A percentile compares a stretch with the other conserved stretches of the same genome.
These are phyloP conservation scores for Eucalyptus polybractea DNA, from an alignment of 345 rosid genomes.

Conservation along the genomic window DNA sequence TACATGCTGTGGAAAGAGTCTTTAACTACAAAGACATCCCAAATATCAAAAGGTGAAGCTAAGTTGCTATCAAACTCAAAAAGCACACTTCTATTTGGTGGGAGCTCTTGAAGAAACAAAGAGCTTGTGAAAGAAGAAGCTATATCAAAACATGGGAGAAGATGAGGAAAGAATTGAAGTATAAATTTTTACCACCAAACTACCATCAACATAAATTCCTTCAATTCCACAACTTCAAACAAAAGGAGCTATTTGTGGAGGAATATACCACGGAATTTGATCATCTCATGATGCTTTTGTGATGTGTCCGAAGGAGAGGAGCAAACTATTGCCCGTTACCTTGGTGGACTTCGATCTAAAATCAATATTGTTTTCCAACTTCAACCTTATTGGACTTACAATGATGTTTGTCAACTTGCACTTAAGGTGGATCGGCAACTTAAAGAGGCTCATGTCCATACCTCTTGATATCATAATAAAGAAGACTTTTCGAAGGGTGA, in stretches of 20 bases:
- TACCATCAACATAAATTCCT: not conserved
- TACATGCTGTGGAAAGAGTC: not conserved
- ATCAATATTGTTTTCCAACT: not conserved
- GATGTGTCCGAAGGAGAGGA: not conserved
- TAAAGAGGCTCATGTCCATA: rapidly evolving
- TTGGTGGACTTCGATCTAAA: not conserved
- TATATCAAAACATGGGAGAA: not conserved
- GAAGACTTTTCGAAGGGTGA: not conserved
- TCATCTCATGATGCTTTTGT: not conserved
- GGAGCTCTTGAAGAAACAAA: not conserved
- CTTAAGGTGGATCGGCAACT: not conserved
- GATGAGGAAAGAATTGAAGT: not conserved
- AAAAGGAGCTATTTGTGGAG: rapidly evolving
- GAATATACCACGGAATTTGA: not conserved
- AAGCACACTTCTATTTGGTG: not conserved
- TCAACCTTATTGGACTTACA: not conserved
- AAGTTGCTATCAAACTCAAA: not conserved
- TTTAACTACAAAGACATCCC: not conserved
- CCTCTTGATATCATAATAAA: rapidly evolving
- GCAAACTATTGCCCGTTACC: not conserved
- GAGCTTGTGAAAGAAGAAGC: not conserved
- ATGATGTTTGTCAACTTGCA: not conserved
- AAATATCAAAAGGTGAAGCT: not conserved
- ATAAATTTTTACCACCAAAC: not conserved
- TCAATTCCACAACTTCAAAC: not conserved